Evolutionary conservation across 768 basidiomycete species (phyloP).

Genomic region (Fomitopsis serialis): DNA sequence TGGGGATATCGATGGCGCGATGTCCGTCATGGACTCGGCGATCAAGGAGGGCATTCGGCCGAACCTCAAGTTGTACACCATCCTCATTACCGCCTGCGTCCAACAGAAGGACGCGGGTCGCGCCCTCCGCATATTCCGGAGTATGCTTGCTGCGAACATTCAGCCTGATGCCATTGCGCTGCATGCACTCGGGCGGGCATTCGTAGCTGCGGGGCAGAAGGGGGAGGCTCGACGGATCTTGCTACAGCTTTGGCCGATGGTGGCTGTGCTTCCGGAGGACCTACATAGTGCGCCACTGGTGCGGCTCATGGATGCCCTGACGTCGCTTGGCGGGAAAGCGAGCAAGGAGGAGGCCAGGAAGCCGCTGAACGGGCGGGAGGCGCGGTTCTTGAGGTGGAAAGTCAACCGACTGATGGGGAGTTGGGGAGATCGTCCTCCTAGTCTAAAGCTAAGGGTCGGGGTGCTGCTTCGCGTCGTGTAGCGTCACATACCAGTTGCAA

Average conservation of each 20-base stretch:
- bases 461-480: background rate
- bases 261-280: constrained; percentile 54
- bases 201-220: constrained; percentile 51
- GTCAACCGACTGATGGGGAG: constrained; percentile 36
- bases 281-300: constrained; percentile 39
- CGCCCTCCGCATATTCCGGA: constrained; percentile 51
- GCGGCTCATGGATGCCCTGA: constrained; percentile 43
- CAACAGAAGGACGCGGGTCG: constrained; percentile 48
- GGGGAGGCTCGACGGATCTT: constrained; percentile 48
- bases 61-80: constrained; percentile 69
- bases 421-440: constrained; percentile 37
- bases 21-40: constrained; percentile 49
- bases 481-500: background rate
- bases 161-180: constrained; percentile 67
- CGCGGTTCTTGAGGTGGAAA: constrained; percentile 33
- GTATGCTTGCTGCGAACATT: constrained; percentile 58
- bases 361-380: constrained; percentile 26
- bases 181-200: constrained; percentile 66
- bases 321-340: constrained; percentile 1
- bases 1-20: constrained; percentile 57
- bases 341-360: constrained; percentile 2
- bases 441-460: too few species aligned
- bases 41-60: constrained; percentile 44
- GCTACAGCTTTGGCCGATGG: constrained; percentile 56
- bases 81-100: constrained; percentile 68